Evolutionary conservation across 2,329 filamentous ascomycete genomes (phyloP).

Genomic region (Penicillium thymicola): DNA sequence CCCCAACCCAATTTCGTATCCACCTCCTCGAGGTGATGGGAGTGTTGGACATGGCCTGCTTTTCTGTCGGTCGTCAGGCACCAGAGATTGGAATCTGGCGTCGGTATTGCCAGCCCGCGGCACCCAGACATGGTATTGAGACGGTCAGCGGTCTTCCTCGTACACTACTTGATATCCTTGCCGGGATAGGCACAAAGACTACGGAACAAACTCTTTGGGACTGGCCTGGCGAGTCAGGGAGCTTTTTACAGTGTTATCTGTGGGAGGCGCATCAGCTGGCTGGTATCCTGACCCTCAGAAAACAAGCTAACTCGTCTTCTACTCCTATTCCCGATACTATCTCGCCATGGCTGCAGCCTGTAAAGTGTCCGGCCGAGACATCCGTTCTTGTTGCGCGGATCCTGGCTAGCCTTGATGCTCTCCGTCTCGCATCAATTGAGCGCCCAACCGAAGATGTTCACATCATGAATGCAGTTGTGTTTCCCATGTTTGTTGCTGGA

Average conservation of each 20-base stretch:
- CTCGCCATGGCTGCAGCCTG: conserved; percentile 4
- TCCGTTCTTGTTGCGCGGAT: conserved; percentile 21
- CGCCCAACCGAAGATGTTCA: conserved; percentile 15
- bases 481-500: conserved; percentile 25
- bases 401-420: conserved; percentile 26
- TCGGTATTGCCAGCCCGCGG: conserved; percentile 21
- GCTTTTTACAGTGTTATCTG: conserved; percentile 27
- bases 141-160: conserved; percentile 30
- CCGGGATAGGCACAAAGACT: conserved; percentile 22
- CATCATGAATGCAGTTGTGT: conserved; percentile 27
- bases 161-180: conserved; percentile 28
- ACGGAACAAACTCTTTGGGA: conserved; percentile 30
- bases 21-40: conserved; percentile 34
- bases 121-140: conserved; percentile 18
- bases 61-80: conserved; percentile 25
- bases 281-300: conserved; percentile 25
- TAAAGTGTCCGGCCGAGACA: conserved; percentile 11
- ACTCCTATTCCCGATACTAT: background rate
- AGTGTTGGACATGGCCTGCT: conserved; percentile 30
- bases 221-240: conserved; percentile 27
- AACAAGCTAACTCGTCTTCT: background rate
- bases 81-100: conserved; percentile 29
- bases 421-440: conserved; percentile 20
- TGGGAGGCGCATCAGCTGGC: conserved; percentile 32
- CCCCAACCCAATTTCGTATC: conserved; percentile 16